Conservation (phyloP, 371 early-diverging fungal genomes). For the Syncephalastrum monosporum region DNA sequence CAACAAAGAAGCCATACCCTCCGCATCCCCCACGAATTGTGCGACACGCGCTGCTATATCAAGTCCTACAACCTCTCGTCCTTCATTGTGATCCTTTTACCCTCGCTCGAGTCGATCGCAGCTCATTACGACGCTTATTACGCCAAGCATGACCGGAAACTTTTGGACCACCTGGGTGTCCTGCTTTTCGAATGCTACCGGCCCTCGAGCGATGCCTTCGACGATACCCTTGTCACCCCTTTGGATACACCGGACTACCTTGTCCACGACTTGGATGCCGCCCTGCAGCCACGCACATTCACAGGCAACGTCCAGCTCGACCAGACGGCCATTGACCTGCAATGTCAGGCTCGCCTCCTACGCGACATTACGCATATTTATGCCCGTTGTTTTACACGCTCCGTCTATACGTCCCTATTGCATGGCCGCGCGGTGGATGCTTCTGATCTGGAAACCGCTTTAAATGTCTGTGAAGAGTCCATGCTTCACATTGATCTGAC, state of each 20-base stretch:
- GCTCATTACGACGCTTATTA: too few relatives aligned
- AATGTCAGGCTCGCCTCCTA: slow-evolving; percentile 28
- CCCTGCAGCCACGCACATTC: not conserved
- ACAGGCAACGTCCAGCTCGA: slow-evolving; percentile 16
- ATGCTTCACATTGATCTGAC: slow-evolving; percentile 75
- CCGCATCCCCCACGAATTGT: slow-evolving; percentile 21
- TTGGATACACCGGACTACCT: slow-evolving; percentile 18
- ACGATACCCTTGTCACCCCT: not conserved
- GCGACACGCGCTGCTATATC: slow-evolving; percentile 65
- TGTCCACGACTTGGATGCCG: slow-evolving; percentile 1
- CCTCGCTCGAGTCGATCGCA: slow-evolving; percentile 38
- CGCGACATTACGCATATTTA: slow-evolving; percentile 45
- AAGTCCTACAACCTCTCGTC: slow-evolving; percentile 58
- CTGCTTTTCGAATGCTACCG: too few relatives aligned
- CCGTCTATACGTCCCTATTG: slow-evolving; percentile 63
- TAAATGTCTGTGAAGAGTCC: slow-evolving; percentile 64
- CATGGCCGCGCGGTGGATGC: slow-evolving; percentile 57
- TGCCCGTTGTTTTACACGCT: slow-evolving; percentile 60
- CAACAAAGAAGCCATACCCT: slow-evolving; percentile 13
- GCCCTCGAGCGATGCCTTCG: too few relatives aligned
- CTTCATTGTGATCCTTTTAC: slow-evolving; percentile 60
- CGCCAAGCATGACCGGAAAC: too few relatives aligned
- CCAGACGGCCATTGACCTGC: slow-evolving; percentile 1
- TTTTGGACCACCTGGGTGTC: too few relatives aligned
- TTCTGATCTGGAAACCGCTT: slow-evolving; percentile 62